Evolutionary conservation across 352 stramenopile species (phyloP), one percentile per base, ranked within the genome.

Genomic region (Thraustochytrium sp.): DNA sequence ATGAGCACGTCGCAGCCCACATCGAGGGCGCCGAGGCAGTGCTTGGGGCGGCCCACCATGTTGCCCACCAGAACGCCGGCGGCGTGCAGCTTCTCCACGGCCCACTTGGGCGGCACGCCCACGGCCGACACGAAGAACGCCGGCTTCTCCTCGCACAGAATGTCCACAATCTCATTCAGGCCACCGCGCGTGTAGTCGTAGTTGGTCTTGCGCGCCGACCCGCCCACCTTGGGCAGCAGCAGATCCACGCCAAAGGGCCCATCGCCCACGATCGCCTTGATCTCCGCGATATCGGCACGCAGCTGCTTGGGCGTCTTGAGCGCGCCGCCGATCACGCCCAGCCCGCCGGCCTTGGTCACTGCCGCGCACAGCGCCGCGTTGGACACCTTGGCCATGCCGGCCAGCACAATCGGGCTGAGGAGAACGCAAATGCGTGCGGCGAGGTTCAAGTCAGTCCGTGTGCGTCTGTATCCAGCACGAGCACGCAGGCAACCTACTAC

Each of bases 41-140:
- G 65, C 37, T 78, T 78, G n/a, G 51, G 44, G 31, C 72, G 65
- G n/a, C 65, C 65, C 0, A 78, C 65, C 65, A 78, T 78, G 65
- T 78, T 78, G 44, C 18, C 44, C 48, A 78, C 65, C 0, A 78
- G 1, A 31, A 78, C n/a, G 31, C 65, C 65, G 48, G 44, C 44
- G 16, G 16, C 51, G 49, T 78, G 65, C 23, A 78, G 65, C 40
- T 64, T 55, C 2, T 78, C 65, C 44, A 78, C 65, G 26, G 49
- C 49, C 42, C 49, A 64, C 18, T 61, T 55, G 16, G 65, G 65
- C 36, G 65, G 65, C 42, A 78, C 65, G 3, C 65, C 65, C 11
- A 78, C 65, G 0, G 65, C 65, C 11, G 48, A 76, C 16, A 78
- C 65, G 34, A 78, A 78, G 9, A 78, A 26, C 9, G 44, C 36